Evolutionary conservation across 345 rosid species (phyloP).

Genomic region (Punica granatum): DNA sequence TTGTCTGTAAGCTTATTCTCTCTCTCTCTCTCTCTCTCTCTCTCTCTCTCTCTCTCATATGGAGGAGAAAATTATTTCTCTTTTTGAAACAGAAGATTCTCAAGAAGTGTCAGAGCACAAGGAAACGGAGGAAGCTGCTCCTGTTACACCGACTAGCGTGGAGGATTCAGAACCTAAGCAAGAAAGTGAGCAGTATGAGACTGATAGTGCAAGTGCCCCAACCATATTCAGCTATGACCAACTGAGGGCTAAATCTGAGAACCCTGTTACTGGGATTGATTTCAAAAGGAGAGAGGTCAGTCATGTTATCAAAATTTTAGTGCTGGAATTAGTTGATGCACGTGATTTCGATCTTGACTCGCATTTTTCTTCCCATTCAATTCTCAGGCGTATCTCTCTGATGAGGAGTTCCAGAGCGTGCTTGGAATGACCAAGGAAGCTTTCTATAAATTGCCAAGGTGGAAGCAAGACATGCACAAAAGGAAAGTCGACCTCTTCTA

Average conservation of each 20-base stretch:
- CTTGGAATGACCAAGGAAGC: constrained; percentile 71
- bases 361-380: neutral
- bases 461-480: constrained; percentile 97
- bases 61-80: too few relatives aligned
- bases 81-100: constrained; percentile 12
- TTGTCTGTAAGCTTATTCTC: neutral
- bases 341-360: neutral
- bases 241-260: constrained; percentile 76
- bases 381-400: constrained; percentile 71
- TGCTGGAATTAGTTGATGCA: neutral
- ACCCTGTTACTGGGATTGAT: constrained; percentile 87
- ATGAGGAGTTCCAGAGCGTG: constrained; percentile 66
- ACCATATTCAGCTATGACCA: constrained; percentile 72
- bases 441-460: constrained; percentile 75
- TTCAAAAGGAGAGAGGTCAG: constrained; percentile 91
- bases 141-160: constrained; percentile 27
- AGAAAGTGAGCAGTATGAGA: constrained; percentile 40
- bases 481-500: constrained; percentile 76
- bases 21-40: neutral
- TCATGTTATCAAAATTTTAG: constrained; percentile 4
- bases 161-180: constrained; percentile 18
- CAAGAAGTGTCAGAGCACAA: constrained; percentile 32
- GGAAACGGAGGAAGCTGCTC: constrained; percentile 43
- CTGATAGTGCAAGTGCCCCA: constrained; percentile 19
- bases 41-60: neutral